Evolutionary conservation across 305 asterid genomes (phyloP).

Genomic region (Fraxinus greggii): DNA sequence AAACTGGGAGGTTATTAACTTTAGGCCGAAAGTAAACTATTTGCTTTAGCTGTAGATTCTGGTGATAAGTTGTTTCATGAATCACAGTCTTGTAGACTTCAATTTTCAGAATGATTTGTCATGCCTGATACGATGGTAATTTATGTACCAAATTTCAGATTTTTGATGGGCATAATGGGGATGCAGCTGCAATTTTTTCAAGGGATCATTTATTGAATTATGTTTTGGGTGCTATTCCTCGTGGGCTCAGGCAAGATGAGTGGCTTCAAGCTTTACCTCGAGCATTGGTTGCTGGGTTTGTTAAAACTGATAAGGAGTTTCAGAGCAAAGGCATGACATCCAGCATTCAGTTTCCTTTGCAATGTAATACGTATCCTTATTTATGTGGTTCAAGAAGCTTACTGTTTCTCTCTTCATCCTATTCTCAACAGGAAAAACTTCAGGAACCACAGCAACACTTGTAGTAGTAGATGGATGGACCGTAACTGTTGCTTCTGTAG

Average conservation of each 20-base stretch:
- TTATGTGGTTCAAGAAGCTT: not conserved
- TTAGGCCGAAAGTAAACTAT: not conserved
- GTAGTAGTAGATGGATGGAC: slow-evolving; percentile 87
- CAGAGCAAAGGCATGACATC: slow-evolving; percentile 70
- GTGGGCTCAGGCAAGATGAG: slow-evolving; percentile 73
- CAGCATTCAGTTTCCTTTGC: not conserved
- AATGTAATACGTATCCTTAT: not conserved
- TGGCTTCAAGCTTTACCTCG: slow-evolving; percentile 93
- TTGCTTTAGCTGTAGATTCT: not conserved
- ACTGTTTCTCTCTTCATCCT: not conserved
- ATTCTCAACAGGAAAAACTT: slow-evolving; percentile 60
- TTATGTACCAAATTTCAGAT: slow-evolving; percentile 40
- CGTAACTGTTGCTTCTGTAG: slow-evolving; percentile 86
- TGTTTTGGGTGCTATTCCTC: slow-evolving; percentile 73
- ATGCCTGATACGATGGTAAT: not conserved
- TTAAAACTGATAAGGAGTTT: slow-evolving; percentile 85
- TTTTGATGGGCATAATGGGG: slow-evolving; percentile 93
- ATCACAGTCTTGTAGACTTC: not conserved
- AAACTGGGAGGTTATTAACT: not conserved
- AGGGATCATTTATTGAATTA: slow-evolving; percentile 64
- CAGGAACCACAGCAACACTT: slow-evolving; percentile 89
- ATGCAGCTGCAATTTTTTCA: slow-evolving; percentile 75
- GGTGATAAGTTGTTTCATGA: not conserved
- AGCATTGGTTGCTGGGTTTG: slow-evolving; percentile 93
- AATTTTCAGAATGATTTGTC: not conserved